Evolutionary conservation across 768 basidiomycete species (phyloP).

Genomic region (Pulveroboletus sp.): DNA sequence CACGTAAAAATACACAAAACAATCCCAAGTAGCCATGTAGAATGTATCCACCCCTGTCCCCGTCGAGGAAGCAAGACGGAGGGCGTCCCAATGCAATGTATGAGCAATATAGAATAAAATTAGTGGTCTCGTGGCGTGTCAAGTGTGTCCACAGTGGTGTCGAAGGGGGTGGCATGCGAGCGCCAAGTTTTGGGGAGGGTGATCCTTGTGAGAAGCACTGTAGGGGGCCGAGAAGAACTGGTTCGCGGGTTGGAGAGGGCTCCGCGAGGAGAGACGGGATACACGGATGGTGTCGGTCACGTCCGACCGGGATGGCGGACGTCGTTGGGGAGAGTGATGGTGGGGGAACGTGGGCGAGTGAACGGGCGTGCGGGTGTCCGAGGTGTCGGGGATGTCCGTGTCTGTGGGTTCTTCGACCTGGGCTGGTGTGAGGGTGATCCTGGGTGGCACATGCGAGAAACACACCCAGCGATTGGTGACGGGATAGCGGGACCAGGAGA

Average conservation of each 20-base stretch:
- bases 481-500: conserved; percentile 45
- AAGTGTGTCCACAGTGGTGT: conserved; percentile 7
- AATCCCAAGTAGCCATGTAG: conserved; percentile 1
- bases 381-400: conserved; percentile 11
- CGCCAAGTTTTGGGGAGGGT: conserved; percentile 9
- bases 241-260: conserved; percentile 27
- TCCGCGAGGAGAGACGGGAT: conserved; percentile 23
- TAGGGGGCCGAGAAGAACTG: conserved; percentile 17
- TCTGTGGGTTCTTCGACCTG: conserved; percentile 32
- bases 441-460: background rate
- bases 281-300: conserved; percentile 41
- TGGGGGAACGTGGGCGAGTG: conserved; percentile 8
- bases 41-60: conserved; percentile 4
- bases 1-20: conserved; percentile 23
- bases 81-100: conserved; percentile 9
- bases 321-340: conserved; percentile 1
- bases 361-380: conserved; percentile 3
- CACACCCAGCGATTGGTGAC: conserved; percentile 29
- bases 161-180: conserved; percentile 14
- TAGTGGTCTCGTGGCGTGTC: conserved; percentile 7
- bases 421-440: background rate
- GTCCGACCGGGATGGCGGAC: conserved; percentile 28
- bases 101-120: conserved; percentile 21
- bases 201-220: conserved; percentile 11
- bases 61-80: conserved; percentile 13